Conservation (phyloP, 2,329 filamentous ascomycete species). For the Ceratocystis eucalypticola region DNA sequence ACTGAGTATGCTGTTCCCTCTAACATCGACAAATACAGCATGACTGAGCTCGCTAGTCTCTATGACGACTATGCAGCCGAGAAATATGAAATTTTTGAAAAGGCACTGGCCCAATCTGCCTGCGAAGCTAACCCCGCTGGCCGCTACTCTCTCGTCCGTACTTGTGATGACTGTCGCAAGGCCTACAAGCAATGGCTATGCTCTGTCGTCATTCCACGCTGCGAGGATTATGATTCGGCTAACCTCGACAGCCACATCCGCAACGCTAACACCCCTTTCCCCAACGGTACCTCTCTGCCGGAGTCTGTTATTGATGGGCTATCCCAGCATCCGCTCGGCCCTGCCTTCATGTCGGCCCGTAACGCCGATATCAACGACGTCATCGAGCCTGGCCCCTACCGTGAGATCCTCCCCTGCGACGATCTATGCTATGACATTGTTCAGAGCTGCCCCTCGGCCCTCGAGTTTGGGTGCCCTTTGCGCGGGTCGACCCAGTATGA, state of each 20-base stretch:
- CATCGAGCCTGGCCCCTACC: slow-evolving; percentile 78
- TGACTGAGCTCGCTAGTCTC: slow-evolving; percentile 47
- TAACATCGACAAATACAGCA: slow-evolving; percentile 49
- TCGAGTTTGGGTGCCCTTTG: slow-evolving; percentile 64
- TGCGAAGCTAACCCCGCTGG: slow-evolving; percentile 65
- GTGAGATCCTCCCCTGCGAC: slow-evolving; percentile 78
- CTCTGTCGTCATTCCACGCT: slow-evolving; percentile 81
- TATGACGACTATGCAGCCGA: slow-evolving; percentile 64
- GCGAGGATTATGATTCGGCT: slow-evolving; percentile 60
- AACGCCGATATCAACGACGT: slow-evolving; percentile 57
- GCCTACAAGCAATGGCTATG: slow-evolving; percentile 96
- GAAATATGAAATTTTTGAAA: slow-evolving; percentile 66
- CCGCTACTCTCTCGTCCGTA: slow-evolving; percentile 66
- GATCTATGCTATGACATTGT: slow-evolving; percentile 80
- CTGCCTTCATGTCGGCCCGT: slow-evolving; percentile 41
- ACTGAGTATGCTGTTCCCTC: slow-evolving; percentile 85
- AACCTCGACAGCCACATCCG: slow-evolving; percentile 39
- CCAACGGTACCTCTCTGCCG: slow-evolving; percentile 48
- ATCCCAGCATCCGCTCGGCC: slow-evolving; percentile 24
- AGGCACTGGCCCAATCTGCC: slow-evolving; percentile 68
- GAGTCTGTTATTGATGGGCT: slow-evolving; percentile 24
- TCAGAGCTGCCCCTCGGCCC: slow-evolving; percentile 62
- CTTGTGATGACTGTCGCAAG: slow-evolving; percentile 58
- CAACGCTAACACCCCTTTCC: slow-evolving; percentile 57
- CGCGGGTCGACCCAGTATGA: slow-evolving; percentile 26